These are phyloP conservation scores for Cyberlindnera xylosilytica DNA, from an alignment of 805 yeast species.

Conservation along the genomic window DNA sequence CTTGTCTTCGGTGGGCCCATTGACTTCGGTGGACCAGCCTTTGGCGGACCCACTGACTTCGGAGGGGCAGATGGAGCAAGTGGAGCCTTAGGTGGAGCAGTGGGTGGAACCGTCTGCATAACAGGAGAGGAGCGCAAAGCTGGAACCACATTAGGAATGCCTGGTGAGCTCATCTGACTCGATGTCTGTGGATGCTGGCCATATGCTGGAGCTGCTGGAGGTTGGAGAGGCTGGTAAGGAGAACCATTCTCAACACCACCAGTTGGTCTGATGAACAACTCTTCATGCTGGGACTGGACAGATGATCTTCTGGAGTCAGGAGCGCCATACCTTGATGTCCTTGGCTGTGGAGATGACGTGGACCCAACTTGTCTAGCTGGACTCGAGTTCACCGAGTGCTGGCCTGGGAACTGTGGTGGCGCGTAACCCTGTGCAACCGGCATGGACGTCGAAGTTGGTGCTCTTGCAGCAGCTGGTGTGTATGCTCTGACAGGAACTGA, in stretches of 20 bases:
- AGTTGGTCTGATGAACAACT: conserved; percentile 1
- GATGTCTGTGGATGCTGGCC: background rate
- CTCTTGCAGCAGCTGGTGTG: conserved; percentile 1
- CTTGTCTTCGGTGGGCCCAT: background rate
- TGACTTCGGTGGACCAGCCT: conserved; percentile 1
- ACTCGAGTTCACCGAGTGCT: conserved; percentile 5
- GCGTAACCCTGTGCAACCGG: conserved; percentile 1
- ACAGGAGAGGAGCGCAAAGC: no score
- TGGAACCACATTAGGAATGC: background rate
- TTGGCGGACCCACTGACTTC: conserved; percentile 5
- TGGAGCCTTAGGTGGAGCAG: no score
- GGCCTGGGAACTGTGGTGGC: conserved; percentile 9
- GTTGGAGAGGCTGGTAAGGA: background rate
- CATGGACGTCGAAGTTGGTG: conserved; percentile 1
- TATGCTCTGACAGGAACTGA: conserved; percentile 1
- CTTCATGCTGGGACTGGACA: conserved; percentile 17
- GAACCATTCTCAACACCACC: background rate
- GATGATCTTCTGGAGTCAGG: conserved; percentile 25
- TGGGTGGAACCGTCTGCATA: no score
- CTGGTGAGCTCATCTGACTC: conserved; percentile 1
- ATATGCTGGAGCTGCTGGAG: background rate
- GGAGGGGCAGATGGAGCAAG: background rate
- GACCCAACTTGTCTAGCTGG: conserved; percentile 2
- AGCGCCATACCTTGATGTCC: conserved; percentile 15
- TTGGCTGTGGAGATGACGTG: conserved; percentile 17